Evolutionary conservation across 163 green algal species (phyloP).

Genomic region (Scenedesmus sp.): DNA sequence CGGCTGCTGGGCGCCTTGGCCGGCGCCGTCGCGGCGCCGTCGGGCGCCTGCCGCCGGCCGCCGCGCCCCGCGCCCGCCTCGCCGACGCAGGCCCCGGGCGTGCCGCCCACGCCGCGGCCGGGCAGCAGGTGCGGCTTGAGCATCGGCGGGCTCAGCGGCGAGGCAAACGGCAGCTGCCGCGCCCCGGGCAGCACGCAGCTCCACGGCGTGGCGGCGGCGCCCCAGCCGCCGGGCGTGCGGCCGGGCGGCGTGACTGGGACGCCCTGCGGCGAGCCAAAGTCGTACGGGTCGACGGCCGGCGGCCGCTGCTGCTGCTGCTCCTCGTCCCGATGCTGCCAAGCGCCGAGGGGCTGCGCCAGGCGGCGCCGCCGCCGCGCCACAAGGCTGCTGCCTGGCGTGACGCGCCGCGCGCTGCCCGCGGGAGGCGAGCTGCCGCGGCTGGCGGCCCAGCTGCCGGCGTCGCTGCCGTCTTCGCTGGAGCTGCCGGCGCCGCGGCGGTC

Average conservation of each 20-base stretch:
- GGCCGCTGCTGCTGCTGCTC: conserved; percentile 6
- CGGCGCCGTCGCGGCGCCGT: conserved; percentile 12
- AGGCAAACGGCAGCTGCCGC: not conserved
- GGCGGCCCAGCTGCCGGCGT: not conserved
- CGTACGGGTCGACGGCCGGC: no score
- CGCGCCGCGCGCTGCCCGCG: not conserved
- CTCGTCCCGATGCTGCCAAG: not conserved
- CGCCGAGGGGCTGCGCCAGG: not conserved
- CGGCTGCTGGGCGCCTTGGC: conserved; percentile 16
- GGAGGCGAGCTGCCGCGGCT: not conserved
- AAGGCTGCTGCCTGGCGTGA: conserved; percentile 29
- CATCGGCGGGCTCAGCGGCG: conserved; percentile 12
- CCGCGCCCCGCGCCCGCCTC: not conserved
- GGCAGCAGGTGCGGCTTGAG: conserved; percentile 6
- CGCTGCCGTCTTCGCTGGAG: not conserved
- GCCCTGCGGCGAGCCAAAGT: no score
- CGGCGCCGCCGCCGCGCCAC: conserved; percentile 10
- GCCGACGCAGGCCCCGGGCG: not conserved
- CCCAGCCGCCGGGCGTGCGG: not conserved
- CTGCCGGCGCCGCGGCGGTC: not conserved
- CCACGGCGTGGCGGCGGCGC: not conserved
- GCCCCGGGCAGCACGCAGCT: not conserved
- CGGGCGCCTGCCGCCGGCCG: not conserved
- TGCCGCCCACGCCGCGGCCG: no score
- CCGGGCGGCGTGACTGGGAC: no score